These are phyloP conservation scores for Tripidium arundinaceum DNA, from an alignment of 202 grass and related monocot species.

Conservation along the genomic window DNA sequence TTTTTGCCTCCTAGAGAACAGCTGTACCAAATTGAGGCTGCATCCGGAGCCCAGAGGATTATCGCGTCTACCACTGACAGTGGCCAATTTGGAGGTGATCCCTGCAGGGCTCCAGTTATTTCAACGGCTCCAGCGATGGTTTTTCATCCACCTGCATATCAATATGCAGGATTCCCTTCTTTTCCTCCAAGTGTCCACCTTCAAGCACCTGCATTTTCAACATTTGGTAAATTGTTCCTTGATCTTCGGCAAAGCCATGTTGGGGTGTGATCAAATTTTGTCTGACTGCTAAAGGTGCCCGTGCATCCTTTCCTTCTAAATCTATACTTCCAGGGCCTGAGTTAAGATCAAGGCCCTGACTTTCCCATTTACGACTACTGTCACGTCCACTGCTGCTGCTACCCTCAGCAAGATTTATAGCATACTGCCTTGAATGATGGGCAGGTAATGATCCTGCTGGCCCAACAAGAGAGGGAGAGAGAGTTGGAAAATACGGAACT, in stretches of 20 bases:
- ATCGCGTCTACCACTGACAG: too few species aligned
- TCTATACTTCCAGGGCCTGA: constrained; percentile 62
- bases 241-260: constrained; percentile 55
- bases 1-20: too few species aligned
- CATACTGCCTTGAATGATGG: constrained; percentile 47
- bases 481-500: constrained; percentile 37
- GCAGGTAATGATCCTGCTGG: constrained; percentile 40
- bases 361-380: constrained; percentile 49
- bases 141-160: too few species aligned
- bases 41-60: too few species aligned
- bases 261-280: constrained; percentile 51
- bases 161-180: too few species aligned
- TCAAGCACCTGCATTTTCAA: too few species aligned
- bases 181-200: too few species aligned
- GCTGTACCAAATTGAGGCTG: too few species aligned
- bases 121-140: too few species aligned
- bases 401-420: constrained; percentile 56
- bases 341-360: constrained; percentile 63
- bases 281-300: constrained; percentile 47
- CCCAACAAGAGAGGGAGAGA: constrained; percentile 46
- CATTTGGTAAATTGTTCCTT: constrained; percentile 47
- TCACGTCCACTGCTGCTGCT: constrained; percentile 44
- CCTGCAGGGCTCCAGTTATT: too few species aligned
- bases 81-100: too few species aligned
- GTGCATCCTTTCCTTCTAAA: constrained; percentile 47